Percentiles rank a stretch among this genome's conserved stretches.
Conservation (phyloP, 202 grass and related monocot genomes). For the Setaria viridis region DNA sequence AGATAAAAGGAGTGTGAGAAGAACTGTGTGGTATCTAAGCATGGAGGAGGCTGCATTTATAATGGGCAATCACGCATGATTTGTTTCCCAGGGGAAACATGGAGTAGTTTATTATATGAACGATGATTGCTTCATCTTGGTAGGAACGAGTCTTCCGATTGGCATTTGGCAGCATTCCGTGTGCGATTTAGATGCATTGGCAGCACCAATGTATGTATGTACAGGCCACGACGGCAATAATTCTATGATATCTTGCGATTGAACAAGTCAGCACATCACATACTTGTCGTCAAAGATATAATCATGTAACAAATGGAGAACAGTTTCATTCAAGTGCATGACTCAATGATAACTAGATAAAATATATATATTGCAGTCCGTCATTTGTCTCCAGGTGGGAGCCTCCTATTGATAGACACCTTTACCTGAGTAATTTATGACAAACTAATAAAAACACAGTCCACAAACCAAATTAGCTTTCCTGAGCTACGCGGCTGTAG, state of each 20-base stretch:
- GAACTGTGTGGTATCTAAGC: neutral
- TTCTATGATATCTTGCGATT: neutral
- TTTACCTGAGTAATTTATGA: neutral
- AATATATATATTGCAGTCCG: neutral
- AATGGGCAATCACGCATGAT: neutral
- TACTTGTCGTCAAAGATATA: neutral
- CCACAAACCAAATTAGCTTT: no score
- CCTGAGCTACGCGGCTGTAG: no score
- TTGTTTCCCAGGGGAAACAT: neutral
- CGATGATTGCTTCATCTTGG: neutral
- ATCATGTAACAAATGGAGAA: neutral
- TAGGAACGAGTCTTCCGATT: neutral
- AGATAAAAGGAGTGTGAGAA: neutral
- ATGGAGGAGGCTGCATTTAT: neutral
- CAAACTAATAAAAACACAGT: no score
- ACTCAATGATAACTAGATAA: neutral
- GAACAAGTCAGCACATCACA: neutral
- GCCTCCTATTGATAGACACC: neutral
- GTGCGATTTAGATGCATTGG: neutral
- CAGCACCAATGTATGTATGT: neutral
- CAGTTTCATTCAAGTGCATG: neutral
- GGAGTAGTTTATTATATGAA: neutral
- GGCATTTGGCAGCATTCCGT: constrained; percentile 4
- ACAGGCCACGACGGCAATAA: neutral
- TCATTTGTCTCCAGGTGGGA: neutral